Evolutionary conservation across 768 basidiomycete species (phyloP), one percentile per base, ranked within the genome.

Genomic region (Tulasnella calospora): DNA sequence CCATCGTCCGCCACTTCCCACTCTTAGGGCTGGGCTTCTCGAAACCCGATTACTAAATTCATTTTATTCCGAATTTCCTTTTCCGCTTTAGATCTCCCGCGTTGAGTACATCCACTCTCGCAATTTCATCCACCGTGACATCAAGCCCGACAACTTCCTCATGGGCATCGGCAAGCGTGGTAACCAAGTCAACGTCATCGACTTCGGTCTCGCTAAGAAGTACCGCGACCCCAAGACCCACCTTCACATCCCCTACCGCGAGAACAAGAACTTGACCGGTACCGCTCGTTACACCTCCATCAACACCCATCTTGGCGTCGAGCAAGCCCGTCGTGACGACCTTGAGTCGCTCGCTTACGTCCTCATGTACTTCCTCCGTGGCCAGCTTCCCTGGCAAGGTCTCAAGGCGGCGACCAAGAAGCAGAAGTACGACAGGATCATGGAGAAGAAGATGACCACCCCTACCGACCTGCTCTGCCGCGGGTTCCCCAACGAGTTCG

Each of bases 371-470:
- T 99, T 99, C 90, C 92, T 99, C 81, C 95, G 97, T 81, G 98
- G 97, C 72, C 92, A 95, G 78, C 90, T 99, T 67, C 97, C 97
- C 41, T 99, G 97, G 97, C 98, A 99, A 85, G 98, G 98, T 79
- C 90, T 99, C 84, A 99, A 99, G 88, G 98, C 98, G 79, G 97
- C 97, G 55, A 99, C 98, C 79, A 99, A 99, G 94, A 99, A 99
- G 90, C 98, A 99, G 89, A 99, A 99, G 88, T 99, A 99, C 85
- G 98, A 99, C 86, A 92, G 98, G 79, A 99, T 99, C 87, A 99
- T 99, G 98, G 98, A 99, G 87, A 99, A 99, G 91, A 99, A 99
- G 91, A 99, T 99, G 96, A 98, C 98, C 47, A 98, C 96, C 0
- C 94, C 96, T 19, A 96, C 94, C 73, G 96, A 99, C 84, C 88